Percentiles rank a stretch among this genome's conserved stretches.
These are phyloP conservation scores for Entophlyctis helioformis DNA, from an alignment of 192 early-diverging fungal genomes.

Conservation along the genomic window DNA sequence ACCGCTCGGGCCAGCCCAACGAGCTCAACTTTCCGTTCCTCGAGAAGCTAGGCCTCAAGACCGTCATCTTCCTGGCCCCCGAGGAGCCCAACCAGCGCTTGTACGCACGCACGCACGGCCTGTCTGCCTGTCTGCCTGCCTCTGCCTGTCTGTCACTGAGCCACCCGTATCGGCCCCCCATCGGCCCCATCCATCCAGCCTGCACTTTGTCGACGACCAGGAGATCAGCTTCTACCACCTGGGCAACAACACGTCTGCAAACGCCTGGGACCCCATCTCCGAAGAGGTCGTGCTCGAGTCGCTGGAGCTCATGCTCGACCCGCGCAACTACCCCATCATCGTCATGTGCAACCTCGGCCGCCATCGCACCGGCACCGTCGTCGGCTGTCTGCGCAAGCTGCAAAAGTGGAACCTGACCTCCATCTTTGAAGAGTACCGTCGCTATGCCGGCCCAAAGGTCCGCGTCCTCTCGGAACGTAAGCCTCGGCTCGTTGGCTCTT, in stretches of 20 bases:
- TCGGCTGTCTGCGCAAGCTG: constrained; percentile 94
- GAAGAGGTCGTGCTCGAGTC: constrained; percentile 93
- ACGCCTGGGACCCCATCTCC: constrained; percentile 95
- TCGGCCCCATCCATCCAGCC: constrained; percentile 6
- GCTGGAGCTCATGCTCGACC: constrained; percentile 75
- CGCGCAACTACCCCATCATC: constrained; percentile 84
- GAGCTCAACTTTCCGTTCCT: constrained; percentile 99
- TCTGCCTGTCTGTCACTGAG: not conserved
- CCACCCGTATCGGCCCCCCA: not conserved
- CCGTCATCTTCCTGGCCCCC: constrained; percentile 89
- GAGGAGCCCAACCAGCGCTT: constrained; percentile 94
- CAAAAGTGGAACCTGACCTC: constrained; percentile 97
- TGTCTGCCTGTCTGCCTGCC: not conserved
- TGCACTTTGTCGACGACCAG: constrained; percentile 98
- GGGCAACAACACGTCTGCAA: constrained; percentile 68
- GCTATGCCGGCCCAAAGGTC: constrained; percentile 94
- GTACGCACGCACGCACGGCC: constrained; percentile 21
- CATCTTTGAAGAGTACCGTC: constrained; percentile 97
- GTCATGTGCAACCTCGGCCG: constrained; percentile 98
- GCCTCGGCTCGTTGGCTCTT: too few relatives aligned
- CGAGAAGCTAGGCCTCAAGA: constrained; percentile 88
- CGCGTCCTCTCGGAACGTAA: constrained; percentile 93
- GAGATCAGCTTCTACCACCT: constrained; percentile 88
- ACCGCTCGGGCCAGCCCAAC: constrained; percentile 91
- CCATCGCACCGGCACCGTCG: constrained; percentile 94